Conservation (phyloP, 2,329 filamentous ascomycete species). For the Botrytis aclada region DNA sequence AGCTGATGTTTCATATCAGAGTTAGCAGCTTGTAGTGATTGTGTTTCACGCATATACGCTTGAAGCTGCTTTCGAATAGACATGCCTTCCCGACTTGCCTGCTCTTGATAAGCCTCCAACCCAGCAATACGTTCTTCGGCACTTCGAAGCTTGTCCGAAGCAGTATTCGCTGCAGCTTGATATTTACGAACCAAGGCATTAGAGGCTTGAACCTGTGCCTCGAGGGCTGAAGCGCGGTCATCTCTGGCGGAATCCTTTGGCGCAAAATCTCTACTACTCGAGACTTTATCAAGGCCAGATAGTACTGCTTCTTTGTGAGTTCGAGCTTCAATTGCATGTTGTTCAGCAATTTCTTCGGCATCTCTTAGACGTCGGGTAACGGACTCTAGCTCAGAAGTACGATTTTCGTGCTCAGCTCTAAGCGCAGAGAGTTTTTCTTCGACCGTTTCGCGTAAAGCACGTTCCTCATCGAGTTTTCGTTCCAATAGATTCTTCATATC, state of each 20-base stretch:
- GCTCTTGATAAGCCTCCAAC: slow-evolving; percentile 94
- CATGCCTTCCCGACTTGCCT: slow-evolving; percentile 89
- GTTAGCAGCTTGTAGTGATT: slow-evolving; percentile 76
- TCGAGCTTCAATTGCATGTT: slow-evolving; percentile 80
- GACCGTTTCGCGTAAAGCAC: slow-evolving; percentile 67
- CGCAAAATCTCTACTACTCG: slow-evolving; percentile 48
- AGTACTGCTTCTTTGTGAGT: slow-evolving; percentile 82
- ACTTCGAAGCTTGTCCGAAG: slow-evolving; percentile 82
- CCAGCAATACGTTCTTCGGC: slow-evolving; percentile 97
- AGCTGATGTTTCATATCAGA: slow-evolving; percentile 79
- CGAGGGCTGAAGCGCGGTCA: slow-evolving; percentile 70
- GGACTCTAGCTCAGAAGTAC: slow-evolving; percentile 72
- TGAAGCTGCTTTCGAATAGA: slow-evolving; percentile 88
- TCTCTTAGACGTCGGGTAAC: slow-evolving; percentile 73
- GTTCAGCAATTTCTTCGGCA: slow-evolving; percentile 83
- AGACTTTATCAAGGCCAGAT: slow-evolving; percentile 74
- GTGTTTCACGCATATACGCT: slow-evolving; percentile 75
- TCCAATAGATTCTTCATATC: slow-evolving; percentile 76
- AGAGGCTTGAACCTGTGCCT: slow-evolving; percentile 74
- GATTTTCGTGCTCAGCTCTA: slow-evolving; percentile 78
- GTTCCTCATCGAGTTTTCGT: slow-evolving; percentile 79
- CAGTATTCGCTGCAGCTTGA: slow-evolving; percentile 80
- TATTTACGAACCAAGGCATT: slow-evolving; percentile 82
- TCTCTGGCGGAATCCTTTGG: slow-evolving; percentile 50
- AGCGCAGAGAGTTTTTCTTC: slow-evolving; percentile 75